Percentiles rank a stretch among this genome's conserved stretches.
Conservation (phyloP, 2,329 filamentous ascomycete species). For the Bertia moriformis region DNA sequence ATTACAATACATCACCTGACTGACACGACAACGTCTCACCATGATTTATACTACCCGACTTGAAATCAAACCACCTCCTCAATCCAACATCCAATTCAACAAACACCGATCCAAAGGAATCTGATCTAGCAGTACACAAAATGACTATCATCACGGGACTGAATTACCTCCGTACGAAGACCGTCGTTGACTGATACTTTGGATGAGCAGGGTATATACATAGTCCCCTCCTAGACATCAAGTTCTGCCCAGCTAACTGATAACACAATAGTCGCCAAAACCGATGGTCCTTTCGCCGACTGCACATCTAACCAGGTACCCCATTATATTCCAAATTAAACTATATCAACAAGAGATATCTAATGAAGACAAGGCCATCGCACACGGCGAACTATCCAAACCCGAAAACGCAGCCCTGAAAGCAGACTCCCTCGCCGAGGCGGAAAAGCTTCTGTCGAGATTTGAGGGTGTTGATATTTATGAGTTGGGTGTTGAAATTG, state of each 20-base stretch:
- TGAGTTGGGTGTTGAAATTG: conserved; percentile 39
- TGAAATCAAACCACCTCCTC: no score
- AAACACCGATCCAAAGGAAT: no score
- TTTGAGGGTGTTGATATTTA: conserved; percentile 19
- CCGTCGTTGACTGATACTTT: conserved; percentile 35
- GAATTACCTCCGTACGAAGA: conserved; percentile 24
- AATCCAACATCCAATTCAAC: no score
- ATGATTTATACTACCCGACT: no score
- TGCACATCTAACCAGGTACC: conserved; percentile 37
- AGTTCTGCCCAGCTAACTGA: not conserved
- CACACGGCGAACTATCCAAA: conserved; percentile 27
- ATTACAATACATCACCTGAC: no score
- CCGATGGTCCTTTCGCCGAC: conserved; percentile 31
- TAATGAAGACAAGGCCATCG: conserved; percentile 25
- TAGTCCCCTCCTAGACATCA: not conserved
- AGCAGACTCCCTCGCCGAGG: conserved; percentile 16
- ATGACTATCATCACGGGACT: no score
- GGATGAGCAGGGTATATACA: conserved; percentile 24
- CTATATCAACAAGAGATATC: not conserved
- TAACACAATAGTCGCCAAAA: conserved; percentile 21
- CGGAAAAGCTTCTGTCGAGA: conserved; percentile 12
- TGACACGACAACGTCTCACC: no score
- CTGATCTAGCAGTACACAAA: no score
- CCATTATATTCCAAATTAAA: not conserved
- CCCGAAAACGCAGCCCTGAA: conserved; percentile 21